These are phyloP conservation scores for Madurella fahalii DNA, from an alignment of 2,329 filamentous ascomycete species.

Conservation along the genomic window DNA sequence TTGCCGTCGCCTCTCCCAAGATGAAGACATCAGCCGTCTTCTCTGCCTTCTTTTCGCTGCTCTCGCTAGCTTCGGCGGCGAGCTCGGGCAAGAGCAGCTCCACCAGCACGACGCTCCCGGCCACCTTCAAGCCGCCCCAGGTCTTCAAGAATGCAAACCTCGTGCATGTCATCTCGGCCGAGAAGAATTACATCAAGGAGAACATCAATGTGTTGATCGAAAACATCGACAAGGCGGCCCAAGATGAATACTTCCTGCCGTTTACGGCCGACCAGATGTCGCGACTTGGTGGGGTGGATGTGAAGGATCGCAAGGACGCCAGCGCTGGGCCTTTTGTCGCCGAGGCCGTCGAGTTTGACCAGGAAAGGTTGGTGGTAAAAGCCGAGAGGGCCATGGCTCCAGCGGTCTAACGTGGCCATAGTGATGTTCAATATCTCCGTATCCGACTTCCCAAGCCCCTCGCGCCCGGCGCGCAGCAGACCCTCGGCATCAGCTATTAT, in stretches of 20 bases:
- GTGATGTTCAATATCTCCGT: conserved; percentile 76
- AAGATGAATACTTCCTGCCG: conserved; percentile 86
- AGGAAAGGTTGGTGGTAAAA: conserved; percentile 47
- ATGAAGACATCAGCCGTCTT: conserved; percentile 50
- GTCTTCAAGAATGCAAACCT: conserved; percentile 93
- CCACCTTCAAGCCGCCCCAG: conserved; percentile 76
- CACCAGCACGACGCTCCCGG: conserved; percentile 53
- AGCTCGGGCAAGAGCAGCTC: conserved; percentile 39
- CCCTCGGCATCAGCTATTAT: conserved; percentile 81
- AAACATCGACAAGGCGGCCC: conserved; percentile 73
- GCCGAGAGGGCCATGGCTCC: conserved; percentile 20
- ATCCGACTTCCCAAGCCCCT: conserved; percentile 75
- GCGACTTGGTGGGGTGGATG: conserved; percentile 80
- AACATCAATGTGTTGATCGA: conserved; percentile 91
- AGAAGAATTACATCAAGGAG: conserved; percentile 89
- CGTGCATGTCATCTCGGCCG: conserved; percentile 82
- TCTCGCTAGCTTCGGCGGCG: conserved; percentile 42
- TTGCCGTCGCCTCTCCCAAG: conserved; percentile 26
- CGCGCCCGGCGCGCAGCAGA: conserved; percentile 71
- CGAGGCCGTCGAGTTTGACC: conserved; percentile 62
- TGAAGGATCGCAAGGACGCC: conserved; percentile 82
- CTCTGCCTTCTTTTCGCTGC: conserved; percentile 56
- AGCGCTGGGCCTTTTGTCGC: conserved; percentile 64
- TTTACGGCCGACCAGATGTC: conserved; percentile 74
- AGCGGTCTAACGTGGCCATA: conserved; percentile 33